These are phyloP conservation scores for Rhizoclosmatium globosum DNA, from an alignment of 192 early-diverging fungal genomes.

Conservation along the genomic window DNA sequence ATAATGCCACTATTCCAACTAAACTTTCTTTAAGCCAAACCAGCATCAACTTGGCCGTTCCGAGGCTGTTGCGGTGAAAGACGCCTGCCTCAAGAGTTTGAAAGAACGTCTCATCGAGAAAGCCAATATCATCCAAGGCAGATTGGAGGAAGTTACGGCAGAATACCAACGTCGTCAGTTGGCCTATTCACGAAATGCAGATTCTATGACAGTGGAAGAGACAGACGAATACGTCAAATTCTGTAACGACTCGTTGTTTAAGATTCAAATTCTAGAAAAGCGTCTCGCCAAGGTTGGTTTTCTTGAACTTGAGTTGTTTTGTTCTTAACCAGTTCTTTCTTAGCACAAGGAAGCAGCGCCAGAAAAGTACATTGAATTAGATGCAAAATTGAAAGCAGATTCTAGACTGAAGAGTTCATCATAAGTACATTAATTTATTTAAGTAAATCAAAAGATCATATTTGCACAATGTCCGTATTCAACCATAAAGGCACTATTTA, in stretches of 20 bases:
- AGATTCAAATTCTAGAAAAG: slow-evolving; percentile 68
- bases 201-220: slow-evolving; percentile 66
- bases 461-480: neutral
- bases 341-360: slow-evolving; percentile 65
- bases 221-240: slow-evolving; percentile 66
- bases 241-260: slow-evolving; percentile 67
- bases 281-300: slow-evolving; percentile 61
- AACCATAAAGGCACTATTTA: neutral
- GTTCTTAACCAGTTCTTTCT: neutral
- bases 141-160: slow-evolving; percentile 61
- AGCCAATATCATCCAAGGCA: slow-evolving; percentile 63
- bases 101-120: slow-evolving; percentile 66
- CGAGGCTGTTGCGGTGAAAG: slow-evolving; percentile 56
- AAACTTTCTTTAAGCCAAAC: slow-evolving; percentile 24
- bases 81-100: slow-evolving; percentile 60
- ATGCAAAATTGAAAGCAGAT: slow-evolving; percentile 54
- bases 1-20: neutral
- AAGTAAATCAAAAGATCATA: neutral
- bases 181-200: slow-evolving; percentile 63
- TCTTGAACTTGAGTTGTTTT: neutral
- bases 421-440: neutral
- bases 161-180: slow-evolving; percentile 65
- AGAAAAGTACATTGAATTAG: slow-evolving; percentile 60
- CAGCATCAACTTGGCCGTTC: slow-evolving; percentile 51
- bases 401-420: slow-evolving; percentile 38